Base-by-base conservation (phyloP, 2,329 filamentous ascomycete genomes). In the Dactylellina drechsleri region DNA sequence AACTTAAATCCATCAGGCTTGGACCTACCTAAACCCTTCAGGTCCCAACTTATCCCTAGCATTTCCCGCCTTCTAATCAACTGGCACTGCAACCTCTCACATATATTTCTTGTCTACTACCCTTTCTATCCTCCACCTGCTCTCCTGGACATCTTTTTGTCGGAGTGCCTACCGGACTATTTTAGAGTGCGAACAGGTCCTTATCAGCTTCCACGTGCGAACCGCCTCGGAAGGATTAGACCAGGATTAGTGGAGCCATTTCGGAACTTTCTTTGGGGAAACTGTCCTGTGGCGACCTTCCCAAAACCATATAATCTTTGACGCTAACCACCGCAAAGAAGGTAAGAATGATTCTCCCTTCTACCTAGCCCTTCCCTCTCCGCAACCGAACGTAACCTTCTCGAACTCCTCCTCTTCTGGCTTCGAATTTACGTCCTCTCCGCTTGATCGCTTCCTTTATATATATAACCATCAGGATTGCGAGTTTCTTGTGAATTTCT, bases 201-300 rank as follows among this genome's bases (percentile, higher is more conserved):
- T 66, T 74, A 74, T 64, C 62, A 49, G 49, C 49, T 74, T 67
- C 70, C 70, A 74, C 70, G 70, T 74, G 70, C 56, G 57, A 74
- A 54, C 52, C 62, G 57, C 57, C 68, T 58, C 61, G 49, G 68
- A 66, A 66, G 54, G 59, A 62, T 74, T 74, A 61, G 62, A 58
- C 31, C 58, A 56, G 64, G 36, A 40, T 12, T 53, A 12, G 57
- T 67, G 70, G 62, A 64, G 47, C 65, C 18, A 74, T 66, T 66
- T 74, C 68, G 68, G 56, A 62, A n/a, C 58, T 62, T 74, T 61
- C 41, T 56, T 74, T 62, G 70, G 70, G 70, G 70, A 67, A 66
- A 62, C 57, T 61, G 28, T 59, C 57, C 47, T 58, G n/a, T 52
- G 26, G 41, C 70, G 62, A 74, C 70, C 64, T 74, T 66, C 70